A percentile compares a stretch with the other conserved stretches of the same genome.
Conservation (phyloP, 768 basidiomycete genomes). For the Ephemerocybe angulata region DNA sequence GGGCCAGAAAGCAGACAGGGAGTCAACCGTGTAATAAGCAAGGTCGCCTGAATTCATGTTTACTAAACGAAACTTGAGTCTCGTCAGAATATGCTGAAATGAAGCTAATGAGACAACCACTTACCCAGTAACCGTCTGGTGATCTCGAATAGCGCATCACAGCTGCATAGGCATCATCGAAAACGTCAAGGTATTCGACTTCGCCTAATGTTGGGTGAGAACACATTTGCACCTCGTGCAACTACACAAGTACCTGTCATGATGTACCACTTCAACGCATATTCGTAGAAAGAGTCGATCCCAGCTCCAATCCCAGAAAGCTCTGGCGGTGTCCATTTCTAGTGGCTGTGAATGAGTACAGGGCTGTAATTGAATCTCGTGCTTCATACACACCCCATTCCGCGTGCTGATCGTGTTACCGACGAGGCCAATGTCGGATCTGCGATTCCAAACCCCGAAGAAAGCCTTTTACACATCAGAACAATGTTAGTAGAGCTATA, state of each 20-base stretch:
- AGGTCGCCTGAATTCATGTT: conserved; percentile 75
- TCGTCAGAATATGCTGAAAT: background rate
- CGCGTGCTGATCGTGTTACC: conserved; percentile 86
- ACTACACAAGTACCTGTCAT: conserved; percentile 76
- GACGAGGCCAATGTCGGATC: conserved; percentile 77
- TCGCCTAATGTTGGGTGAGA: conserved; percentile 47
- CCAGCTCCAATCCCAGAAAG: conserved; percentile 87
- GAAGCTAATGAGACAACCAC: conserved; percentile 14
- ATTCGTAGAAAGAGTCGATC: conserved; percentile 94
- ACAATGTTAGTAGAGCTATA: background rate
- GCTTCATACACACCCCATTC: conserved; percentile 59
- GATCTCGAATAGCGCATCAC: conserved; percentile 84
- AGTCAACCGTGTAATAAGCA: conserved; percentile 81
- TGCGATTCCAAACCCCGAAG: conserved; percentile 91
- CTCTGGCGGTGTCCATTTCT: conserved; percentile 78
- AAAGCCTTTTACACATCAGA: conserved; percentile 67
- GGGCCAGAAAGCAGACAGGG: conserved; percentile 96
- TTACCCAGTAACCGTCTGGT: conserved; percentile 84
- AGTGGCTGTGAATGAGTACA: conserved; percentile 1
- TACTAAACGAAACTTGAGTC: conserved; percentile 74
- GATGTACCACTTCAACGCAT: conserved; percentile 90
- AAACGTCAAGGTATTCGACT: conserved; percentile 75
- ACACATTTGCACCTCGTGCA: too few species aligned
- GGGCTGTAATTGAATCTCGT: background rate
- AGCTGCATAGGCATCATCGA: conserved; percentile 77